Percentiles rank a stretch among this genome's conserved stretches.
Conservation (phyloP, 2,329 filamentous ascomycete species). For the Diaporthe helianthi region DNA sequence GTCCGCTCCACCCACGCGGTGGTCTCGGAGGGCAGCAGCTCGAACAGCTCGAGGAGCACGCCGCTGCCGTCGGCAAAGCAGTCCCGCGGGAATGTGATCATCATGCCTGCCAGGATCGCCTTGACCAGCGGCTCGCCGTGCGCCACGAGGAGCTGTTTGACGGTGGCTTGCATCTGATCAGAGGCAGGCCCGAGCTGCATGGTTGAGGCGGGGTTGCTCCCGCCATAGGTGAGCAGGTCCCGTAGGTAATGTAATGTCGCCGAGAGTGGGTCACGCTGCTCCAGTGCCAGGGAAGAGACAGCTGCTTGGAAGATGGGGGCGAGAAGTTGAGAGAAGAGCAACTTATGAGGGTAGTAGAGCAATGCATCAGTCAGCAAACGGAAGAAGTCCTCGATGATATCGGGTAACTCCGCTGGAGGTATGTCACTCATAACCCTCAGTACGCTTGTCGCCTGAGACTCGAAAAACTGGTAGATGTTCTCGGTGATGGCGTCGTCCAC, state of each 20-base stretch:
- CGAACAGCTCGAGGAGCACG: conserved; percentile 88
- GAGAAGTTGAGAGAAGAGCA: conserved; percentile 81
- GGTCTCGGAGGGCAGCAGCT: conserved; percentile 81
- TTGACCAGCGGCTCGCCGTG: conserved; percentile 84
- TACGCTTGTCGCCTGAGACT: conserved; percentile 90
- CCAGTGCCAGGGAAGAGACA: conserved; percentile 82
- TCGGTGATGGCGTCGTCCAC: conserved; percentile 83
- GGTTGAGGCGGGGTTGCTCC: conserved; percentile 72
- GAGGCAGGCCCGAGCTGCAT: conserved; percentile 65
- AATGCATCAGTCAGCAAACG: conserved; percentile 89
- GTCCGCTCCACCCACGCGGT: conserved; percentile 84
- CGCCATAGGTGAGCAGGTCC: conserved; percentile 88
- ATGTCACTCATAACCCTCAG: conserved; percentile 88
- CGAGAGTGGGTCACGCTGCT: conserved; percentile 90
- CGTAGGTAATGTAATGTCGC: conserved; percentile 92
- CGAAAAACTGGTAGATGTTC: conserved; percentile 93
- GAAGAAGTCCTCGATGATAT: conserved; percentile 96
- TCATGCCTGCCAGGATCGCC: conserved; percentile 94
- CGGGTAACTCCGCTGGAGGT: conserved; percentile 74
- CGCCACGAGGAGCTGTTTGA: conserved; percentile 73
- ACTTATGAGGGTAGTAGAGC: conserved; percentile 87
- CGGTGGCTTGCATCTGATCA: conserved; percentile 72
- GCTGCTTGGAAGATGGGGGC: conserved; percentile 86
- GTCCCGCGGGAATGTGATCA: conserved; percentile 97
- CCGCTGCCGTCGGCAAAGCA: conserved; percentile 95